phyloP scores from a whole-genome alignment of 176 grass and related monocot genomes.

The Eragrostis nindensis region DNA sequence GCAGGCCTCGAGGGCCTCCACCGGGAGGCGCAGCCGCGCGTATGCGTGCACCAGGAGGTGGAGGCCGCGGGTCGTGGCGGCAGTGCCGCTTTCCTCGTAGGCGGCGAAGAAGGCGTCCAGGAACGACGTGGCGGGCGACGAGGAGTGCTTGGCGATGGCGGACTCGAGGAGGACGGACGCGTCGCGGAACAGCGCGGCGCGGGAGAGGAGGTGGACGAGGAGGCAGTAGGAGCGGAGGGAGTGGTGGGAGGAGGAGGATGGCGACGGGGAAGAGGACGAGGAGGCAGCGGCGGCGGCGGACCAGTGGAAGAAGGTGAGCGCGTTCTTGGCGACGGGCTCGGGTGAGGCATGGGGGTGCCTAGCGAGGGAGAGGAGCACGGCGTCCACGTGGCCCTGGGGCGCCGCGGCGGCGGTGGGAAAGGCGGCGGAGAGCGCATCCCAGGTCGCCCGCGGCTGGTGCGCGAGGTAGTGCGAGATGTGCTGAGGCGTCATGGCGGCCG shows the following conservation, averaged over 20 bases:
- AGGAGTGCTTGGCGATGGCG: constrained; percentile 44
- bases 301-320: constrained; percentile 82
- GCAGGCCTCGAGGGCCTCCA: constrained; percentile 65
- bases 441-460: constrained; percentile 42
- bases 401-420: constrained; percentile 40
- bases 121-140: constrained; percentile 14
- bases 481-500: constrained; percentile 29
- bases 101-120: constrained; percentile 60
- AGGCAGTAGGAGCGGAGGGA: constrained; percentile 62
- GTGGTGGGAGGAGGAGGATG: constrained; percentile 28
- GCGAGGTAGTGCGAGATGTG: constrained; percentile 61
- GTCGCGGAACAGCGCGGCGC: constrained; percentile 58
- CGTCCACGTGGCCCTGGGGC: constrained; percentile 40
- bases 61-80: constrained; percentile 56
- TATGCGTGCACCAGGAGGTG: constrained; percentile 86
- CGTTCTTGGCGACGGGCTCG: constrained; percentile 59
- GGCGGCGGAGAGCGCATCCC: constrained; percentile 62
- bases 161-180: constrained; percentile 59
- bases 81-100: constrained; percentile 59
- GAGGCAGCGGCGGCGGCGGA: constrained; percentile 2
- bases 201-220: constrained; percentile 75
- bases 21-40: constrained; percentile 55
- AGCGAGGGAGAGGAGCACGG: constrained; percentile 62
- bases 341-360: constrained; percentile 40
- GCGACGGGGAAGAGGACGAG: neutral